phyloP scores from a whole-genome alignment of 169 alveolate genomes.

The Plasmodium ovale region DNA sequence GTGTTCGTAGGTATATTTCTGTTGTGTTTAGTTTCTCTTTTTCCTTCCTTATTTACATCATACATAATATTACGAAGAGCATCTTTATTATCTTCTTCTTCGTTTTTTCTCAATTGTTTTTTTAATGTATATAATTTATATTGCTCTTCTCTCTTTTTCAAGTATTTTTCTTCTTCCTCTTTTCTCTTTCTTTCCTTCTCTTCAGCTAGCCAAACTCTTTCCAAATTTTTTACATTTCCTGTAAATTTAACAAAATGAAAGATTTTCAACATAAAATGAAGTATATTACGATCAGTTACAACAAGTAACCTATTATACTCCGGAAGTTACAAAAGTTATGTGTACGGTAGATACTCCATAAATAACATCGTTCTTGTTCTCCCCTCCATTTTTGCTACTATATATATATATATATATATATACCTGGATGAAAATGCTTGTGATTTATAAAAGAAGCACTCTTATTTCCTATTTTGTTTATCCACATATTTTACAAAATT shows the following conservation, averaged over 20 bases:
- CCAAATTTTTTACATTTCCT: slow-evolving; percentile 93
- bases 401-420: slow-evolving; percentile 1
- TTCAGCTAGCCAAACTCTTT: slow-evolving; percentile 97
- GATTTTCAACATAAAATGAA: too few relatives aligned
- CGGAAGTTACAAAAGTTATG: too few relatives aligned
- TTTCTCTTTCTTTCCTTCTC: slow-evolving; percentile 93
- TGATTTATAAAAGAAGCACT: slow-evolving; percentile 94
- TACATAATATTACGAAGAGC: slow-evolving; percentile 1
- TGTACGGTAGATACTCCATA: too few relatives aligned
- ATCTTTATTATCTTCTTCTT: slow-evolving; percentile 73
- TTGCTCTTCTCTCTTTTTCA: slow-evolving; percentile 96
- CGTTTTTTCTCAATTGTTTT: slow-evolving; percentile 87
- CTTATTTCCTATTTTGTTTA: slow-evolving; percentile 92
- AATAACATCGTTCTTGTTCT: too few relatives aligned
- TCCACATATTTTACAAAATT: slow-evolving; percentile 87
- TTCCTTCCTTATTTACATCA: slow-evolving; percentile 76
- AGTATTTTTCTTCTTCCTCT: slow-evolving; percentile 91
- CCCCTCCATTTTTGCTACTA: too few relatives aligned
- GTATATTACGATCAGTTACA: too few relatives aligned
- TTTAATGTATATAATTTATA: slow-evolving; percentile 92
- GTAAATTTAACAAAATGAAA: too few relatives aligned
- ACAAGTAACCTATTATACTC: too few relatives aligned
- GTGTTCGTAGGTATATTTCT: slow-evolving; percentile 34
- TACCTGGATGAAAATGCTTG: slow-evolving; percentile 96
- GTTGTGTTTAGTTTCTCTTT: slow-evolving; percentile 74